Conservation (phyloP, 495 filamentous ascomycete genomes). For the Chaetomidium leptoderma region DNA sequence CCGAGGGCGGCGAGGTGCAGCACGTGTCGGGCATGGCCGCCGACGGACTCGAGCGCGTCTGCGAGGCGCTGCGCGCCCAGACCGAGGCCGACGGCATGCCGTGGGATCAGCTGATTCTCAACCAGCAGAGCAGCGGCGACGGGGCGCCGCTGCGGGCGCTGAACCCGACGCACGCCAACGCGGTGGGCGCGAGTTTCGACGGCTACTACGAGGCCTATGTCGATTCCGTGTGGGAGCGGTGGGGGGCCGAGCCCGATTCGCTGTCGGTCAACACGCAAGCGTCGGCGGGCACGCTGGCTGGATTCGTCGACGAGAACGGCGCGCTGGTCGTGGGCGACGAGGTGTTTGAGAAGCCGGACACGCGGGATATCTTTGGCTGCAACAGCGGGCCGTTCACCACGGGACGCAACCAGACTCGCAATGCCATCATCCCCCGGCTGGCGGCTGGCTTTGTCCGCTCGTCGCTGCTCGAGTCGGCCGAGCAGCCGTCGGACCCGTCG, state of each 20-base stretch:
- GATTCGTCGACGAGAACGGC: slow-evolving; percentile 17
- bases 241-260: slow-evolving; percentile 6
- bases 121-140: slow-evolving; percentile 42
- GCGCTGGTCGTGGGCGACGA: slow-evolving; percentile 42
- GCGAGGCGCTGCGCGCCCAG: slow-evolving; percentile 52
- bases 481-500: no score
- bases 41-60: slow-evolving; percentile 56
- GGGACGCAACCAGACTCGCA: slow-evolving; percentile 50
- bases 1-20: slow-evolving; percentile 48
- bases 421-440: slow-evolving; percentile 58
- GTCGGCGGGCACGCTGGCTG: slow-evolving; percentile 29
- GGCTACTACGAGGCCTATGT: slow-evolving; percentile 67
- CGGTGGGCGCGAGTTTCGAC: slow-evolving; percentile 54
- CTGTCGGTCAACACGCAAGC: slow-evolving; percentile 43
- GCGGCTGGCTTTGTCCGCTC: slow-evolving; percentile 64
- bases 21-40: slow-evolving; percentile 57
- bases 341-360: slow-evolving; percentile 54
- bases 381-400: slow-evolving; percentile 66
- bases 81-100: slow-evolving; percentile 51
- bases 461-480: slow-evolving; percentile 39
- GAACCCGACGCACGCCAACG: slow-evolving; percentile 61
- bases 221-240: slow-evolving; percentile 53
- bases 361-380: slow-evolving; percentile 67
- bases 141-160: slow-evolving; percentile 52
- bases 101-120: slow-evolving; percentile 65